A percentile compares a stretch with the other conserved stretches of the same genome.
Evolutionary conservation across 345 rosid species (phyloP).

Genomic region (Euphorbia lathyris): DNA sequence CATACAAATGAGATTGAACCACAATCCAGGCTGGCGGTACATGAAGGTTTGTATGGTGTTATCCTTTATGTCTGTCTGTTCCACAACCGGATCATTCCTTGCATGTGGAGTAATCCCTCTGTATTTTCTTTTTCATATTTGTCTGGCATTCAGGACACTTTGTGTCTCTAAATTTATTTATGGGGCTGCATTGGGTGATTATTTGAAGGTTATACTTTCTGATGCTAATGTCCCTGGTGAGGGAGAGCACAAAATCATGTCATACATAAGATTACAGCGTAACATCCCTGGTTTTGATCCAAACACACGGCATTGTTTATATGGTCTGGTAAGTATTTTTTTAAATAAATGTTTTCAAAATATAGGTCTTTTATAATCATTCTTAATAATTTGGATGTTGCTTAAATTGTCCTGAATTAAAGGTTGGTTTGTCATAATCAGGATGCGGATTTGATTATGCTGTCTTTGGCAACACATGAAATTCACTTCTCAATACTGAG

Average conservation of each 20-base stretch:
- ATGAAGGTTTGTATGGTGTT: slow-evolving; percentile 65
- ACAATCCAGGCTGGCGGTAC: slow-evolving; percentile 70
- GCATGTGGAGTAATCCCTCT: slow-evolving; percentile 51
- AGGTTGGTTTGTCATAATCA: slow-evolving; percentile 30
- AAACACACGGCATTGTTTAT: slow-evolving; percentile 90
- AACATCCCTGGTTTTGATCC: slow-evolving; percentile 83
- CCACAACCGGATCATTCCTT: slow-evolving; percentile 47
- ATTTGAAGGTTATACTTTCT: slow-evolving; percentile 95
- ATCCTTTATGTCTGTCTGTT: slow-evolving; percentile 28
- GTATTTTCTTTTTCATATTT: slow-evolving; percentile 26
- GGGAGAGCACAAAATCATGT: slow-evolving; percentile 99
- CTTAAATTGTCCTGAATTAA: background rate
- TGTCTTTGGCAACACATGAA: slow-evolving; percentile 94
- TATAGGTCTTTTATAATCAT: background rate
- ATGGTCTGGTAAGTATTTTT: slow-evolving; percentile 70
- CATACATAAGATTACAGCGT: slow-evolving; percentile 84
- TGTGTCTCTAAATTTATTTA: slow-evolving; percentile 56
- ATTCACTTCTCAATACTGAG: slow-evolving; percentile 95
- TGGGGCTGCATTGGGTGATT: slow-evolving; percentile 60
- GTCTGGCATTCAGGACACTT: slow-evolving; percentile 48
- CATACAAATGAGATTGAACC: slow-evolving; percentile 80
- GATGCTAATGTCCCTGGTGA: slow-evolving; percentile 96
- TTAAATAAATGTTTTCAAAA: background rate
- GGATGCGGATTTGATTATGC: slow-evolving; percentile 99
- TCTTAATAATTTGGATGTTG: background rate